Base-by-base conservation (phyloP, 2,329 filamentous ascomycete species). In the Claviceps quebecensis region DNA sequence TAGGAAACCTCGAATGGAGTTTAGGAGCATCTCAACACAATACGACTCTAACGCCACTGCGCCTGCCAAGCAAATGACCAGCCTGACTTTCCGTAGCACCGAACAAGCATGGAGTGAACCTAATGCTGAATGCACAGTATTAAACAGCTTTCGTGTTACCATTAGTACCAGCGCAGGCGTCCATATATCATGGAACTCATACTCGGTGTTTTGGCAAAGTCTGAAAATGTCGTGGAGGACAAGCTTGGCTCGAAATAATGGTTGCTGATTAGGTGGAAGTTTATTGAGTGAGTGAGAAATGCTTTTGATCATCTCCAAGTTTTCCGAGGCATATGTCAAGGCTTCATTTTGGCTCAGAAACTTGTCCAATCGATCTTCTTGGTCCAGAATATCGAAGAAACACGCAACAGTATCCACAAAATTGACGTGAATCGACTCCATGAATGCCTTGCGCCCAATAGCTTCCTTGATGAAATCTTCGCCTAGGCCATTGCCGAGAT, bases 101-200 rank as follows among this genome's bases (percentile, higher is more conserved):
- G 88, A 84, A 63, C 88, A 93, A 39, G 87, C 85, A 65, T 96
- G 86, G 5, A 96, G 72, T 19, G 93, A 86, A 0, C 93, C 94
- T 5, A 97, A 71, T 0, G 89, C 86, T 19, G 84, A 78, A 60
- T 94, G 83, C 17, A 96, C 84, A 1, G 83, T 84, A 62, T 88
- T 85, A 51, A 98, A 72, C 2, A 98, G 74, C 56, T 78, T 83
- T 49, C 94, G 81, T 50, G 86, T 81, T 26, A 94, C 77, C 53
- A 82, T 84, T 0, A 83, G 78, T 48, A 89, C 81, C 41, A 90
- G 70, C 3, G 85, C 76, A 5, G 88, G 79, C 0, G 82, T 87
- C 86, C 88, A 95, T 13, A 95, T 73, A 66, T 74, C 49, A 70
- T 68, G 40, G 45, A 81, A 67, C 46, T 88, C 78, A 57, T 81